Conservation (phyloP, 495 filamentous ascomycete species). For the Trichoderma gamsii region DNA sequence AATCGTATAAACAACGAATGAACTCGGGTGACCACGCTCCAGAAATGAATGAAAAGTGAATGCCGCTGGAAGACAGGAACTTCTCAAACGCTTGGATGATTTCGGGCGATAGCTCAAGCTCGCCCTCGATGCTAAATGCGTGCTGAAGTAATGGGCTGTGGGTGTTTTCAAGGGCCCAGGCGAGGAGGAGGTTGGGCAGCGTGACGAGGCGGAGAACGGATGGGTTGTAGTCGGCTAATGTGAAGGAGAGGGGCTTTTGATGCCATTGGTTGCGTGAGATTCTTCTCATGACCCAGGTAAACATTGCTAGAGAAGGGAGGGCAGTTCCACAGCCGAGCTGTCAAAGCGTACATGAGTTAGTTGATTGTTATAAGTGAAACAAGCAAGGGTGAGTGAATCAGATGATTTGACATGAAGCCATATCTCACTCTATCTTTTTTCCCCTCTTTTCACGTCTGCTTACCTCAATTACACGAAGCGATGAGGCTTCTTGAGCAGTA, state of each 20-base stretch:
- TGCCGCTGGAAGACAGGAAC: slow-evolving; percentile 48
- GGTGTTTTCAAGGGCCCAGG: slow-evolving; percentile 56
- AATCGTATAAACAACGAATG: slow-evolving; percentile 46
- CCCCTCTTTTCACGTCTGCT: slow-evolving; percentile 18
- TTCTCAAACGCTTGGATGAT: slow-evolving; percentile 56
- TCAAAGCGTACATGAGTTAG: slow-evolving; percentile 15
- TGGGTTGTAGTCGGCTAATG: slow-evolving; percentile 84
- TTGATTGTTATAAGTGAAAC: not conserved
- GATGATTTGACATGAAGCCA: no score
- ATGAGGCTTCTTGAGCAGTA: slow-evolving; percentile 26
- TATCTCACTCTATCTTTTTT: no score
- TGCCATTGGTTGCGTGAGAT: slow-evolving; percentile 18
- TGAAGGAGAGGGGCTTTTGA: slow-evolving; percentile 49
- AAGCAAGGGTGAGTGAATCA: not conserved
- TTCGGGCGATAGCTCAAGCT: slow-evolving; percentile 65
- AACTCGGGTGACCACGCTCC: slow-evolving; percentile 77
- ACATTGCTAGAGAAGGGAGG: slow-evolving; percentile 70
- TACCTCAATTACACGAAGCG: slow-evolving; percentile 70
- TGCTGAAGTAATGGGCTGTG: slow-evolving; percentile 29
- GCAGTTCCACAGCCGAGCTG: slow-evolving; percentile 90
- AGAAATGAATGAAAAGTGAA: slow-evolving; percentile 68
- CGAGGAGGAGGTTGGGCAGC: slow-evolving; percentile 78
- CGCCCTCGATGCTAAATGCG: slow-evolving; percentile 49
- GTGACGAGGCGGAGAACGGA: slow-evolving; percentile 81
- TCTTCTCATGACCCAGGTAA: slow-evolving; percentile 56